phyloP scores from a whole-genome alignment of 2,329 filamentous ascomycete species.

The Hirsutella thompsonii region DNA sequence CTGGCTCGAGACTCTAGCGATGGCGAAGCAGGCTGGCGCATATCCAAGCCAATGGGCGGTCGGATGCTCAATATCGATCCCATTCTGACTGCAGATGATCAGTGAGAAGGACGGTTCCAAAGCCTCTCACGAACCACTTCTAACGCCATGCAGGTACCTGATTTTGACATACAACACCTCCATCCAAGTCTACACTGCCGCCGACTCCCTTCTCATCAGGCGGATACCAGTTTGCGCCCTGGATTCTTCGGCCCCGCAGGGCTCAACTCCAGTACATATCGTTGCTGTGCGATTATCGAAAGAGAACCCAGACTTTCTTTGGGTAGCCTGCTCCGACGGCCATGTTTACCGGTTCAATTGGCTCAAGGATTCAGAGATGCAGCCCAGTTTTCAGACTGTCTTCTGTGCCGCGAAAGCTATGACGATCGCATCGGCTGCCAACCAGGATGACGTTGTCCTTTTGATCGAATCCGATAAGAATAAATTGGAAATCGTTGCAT shows the following conservation, averaged over 20 bases:
- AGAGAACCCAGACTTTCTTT: slow-evolving; percentile 32
- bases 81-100: slow-evolving; percentile 47
- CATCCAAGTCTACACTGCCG: slow-evolving; percentile 68
- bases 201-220: slow-evolving; percentile 68
- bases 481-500: slow-evolving; percentile 29
- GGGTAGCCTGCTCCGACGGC: slow-evolving; percentile 48
- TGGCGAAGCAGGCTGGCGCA: slow-evolving; percentile 35
- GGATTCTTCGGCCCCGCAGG: slow-evolving; percentile 13
- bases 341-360: slow-evolving; percentile 45
- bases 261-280: slow-evolving; percentile 18
- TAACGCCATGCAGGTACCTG: slow-evolving; percentile 42
- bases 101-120: slow-evolving; percentile 27
- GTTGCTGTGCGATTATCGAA: slow-evolving; percentile 28
- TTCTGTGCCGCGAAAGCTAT: slow-evolving; percentile 33
- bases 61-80: slow-evolving; percentile 53
- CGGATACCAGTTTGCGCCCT: slow-evolving; percentile 42
- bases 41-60: slow-evolving; percentile 53
- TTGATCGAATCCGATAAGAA: slow-evolving; percentile 28
- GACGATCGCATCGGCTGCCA: slow-evolving; percentile 24
- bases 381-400: slow-evolving; percentile 26
- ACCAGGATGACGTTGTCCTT: slow-evolving; percentile 30
- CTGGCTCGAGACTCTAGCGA: slow-evolving; percentile 15
- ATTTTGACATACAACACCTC: slow-evolving; percentile 64
- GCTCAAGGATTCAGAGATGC: slow-evolving; percentile 31
- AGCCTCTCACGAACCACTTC: neutral